Conservation (phyloP, 2,329 filamentous ascomycete genomes). For the Amauroascus niger region DNA sequence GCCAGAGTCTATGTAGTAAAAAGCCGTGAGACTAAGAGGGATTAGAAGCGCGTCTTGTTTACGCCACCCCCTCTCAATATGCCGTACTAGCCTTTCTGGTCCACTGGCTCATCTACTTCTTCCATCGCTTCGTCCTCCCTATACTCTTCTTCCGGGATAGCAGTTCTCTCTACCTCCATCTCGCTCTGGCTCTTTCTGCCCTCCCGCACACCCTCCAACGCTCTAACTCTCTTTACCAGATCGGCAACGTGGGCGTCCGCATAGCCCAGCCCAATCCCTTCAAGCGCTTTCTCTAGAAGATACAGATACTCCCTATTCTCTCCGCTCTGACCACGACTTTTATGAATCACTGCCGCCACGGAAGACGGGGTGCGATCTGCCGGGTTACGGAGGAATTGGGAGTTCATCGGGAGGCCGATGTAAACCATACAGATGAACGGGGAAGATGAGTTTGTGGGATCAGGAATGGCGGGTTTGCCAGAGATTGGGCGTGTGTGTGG, state of each 20-base stretch:
- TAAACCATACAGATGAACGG: conserved; percentile 63
- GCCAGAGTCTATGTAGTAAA: too few relatives aligned
- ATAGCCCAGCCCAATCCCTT: conserved; percentile 62
- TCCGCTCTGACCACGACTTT: conserved; percentile 71
- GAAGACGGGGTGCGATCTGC: conserved; percentile 60
- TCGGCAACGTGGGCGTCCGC: conserved; percentile 78
- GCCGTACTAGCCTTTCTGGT: conserved; percentile 22
- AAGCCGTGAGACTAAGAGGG: too few relatives aligned
- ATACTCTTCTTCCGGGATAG: conserved; percentile 6
- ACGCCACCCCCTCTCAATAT: too few relatives aligned
- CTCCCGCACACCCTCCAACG: conserved; percentile 43
- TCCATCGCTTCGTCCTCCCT: conserved; percentile 16
- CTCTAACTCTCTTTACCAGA: conserved; percentile 61
- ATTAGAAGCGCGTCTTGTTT: too few relatives aligned
- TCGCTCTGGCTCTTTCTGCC: conserved; percentile 28
- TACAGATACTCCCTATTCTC: conserved; percentile 85
- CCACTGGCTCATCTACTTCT: conserved; percentile 22
- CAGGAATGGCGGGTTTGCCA: conserved; percentile 26
- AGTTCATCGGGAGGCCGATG: conserved; percentile 86
- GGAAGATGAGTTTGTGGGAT: conserved; percentile 14
- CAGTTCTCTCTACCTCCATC: conserved; percentile 18
- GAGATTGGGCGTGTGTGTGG: conserved; percentile 37
- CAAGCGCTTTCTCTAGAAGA: conserved; percentile 64
- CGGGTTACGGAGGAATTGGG: conserved; percentile 61
- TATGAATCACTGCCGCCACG: conserved; percentile 71